These are phyloP conservation scores for Cyberlindnera mississippiensis DNA, from an alignment of 805 yeast genomes.

Conservation along the genomic window DNA sequence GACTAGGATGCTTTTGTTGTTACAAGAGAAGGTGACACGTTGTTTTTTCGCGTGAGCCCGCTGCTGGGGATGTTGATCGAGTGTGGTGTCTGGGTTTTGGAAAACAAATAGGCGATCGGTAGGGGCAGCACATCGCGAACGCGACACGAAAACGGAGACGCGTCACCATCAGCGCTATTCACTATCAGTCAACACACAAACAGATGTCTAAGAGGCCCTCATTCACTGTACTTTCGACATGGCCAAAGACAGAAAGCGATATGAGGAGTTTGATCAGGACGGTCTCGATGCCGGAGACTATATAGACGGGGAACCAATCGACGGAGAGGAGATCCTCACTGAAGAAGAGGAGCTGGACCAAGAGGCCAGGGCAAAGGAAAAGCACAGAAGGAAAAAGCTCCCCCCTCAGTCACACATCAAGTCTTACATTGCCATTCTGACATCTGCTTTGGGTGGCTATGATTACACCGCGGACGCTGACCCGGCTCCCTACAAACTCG, in stretches of 20 bases:
- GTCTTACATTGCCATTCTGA: conserved; percentile 76
- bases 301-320: conserved; percentile 16
- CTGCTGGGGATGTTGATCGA: not conserved
- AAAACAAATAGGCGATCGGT: not conserved
- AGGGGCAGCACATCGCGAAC: not conserved
- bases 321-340: conserved; percentile 8
- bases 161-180: not conserved
- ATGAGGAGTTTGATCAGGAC: not conserved
- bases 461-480: conserved; percentile 53
- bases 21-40: conserved; percentile 12
- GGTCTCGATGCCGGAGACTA: conserved; percentile 8
- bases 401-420: conserved; percentile 29
- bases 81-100: not conserved
- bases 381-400: conserved; percentile 1
- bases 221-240: no score
- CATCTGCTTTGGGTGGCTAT: conserved; percentile 88
- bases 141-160: not conserved
- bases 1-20: not conserved
- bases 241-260: no score
- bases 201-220: no score
- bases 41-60: conserved; percentile 10
- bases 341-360: conserved; percentile 5
- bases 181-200: no score
- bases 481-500: conserved; percentile 65
- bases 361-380: not conserved